phyloP scores from a whole-genome alignment of 345 rosid genomes.

The Lepidium africanum region DNA sequence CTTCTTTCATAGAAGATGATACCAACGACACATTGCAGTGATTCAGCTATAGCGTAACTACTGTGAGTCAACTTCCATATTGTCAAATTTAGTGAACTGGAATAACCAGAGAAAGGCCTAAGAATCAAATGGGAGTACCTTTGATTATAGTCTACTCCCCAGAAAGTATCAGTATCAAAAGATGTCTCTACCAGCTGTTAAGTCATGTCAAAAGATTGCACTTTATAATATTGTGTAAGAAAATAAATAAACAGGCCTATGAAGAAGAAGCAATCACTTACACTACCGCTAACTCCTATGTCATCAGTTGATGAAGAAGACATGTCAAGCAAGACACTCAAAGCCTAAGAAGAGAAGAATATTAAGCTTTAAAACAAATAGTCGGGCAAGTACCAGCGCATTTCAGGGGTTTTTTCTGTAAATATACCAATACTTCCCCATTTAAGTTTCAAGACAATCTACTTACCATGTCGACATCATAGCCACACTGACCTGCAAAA shows the following conservation, averaged over 20 bases:
- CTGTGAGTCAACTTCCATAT: not conserved
- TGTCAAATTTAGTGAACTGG: not conserved
- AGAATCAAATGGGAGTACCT: conserved; percentile 39
- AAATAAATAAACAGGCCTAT: not conserved
- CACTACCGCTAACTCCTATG: conserved; percentile 39
- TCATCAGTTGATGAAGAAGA: conserved; percentile 46
- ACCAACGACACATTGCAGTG: not conserved
- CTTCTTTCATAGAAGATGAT: not conserved
- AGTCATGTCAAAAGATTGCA: conserved; percentile 8
- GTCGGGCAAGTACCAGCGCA: conserved; percentile 22
- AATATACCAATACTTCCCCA: conserved; percentile 20
- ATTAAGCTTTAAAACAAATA: not conserved
- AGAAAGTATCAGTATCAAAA: conserved; percentile 49
- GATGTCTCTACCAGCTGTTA: conserved; percentile 48
- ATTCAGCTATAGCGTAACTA: not conserved
- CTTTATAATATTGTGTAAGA: not conserved
- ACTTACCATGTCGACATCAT: conserved; percentile 69
- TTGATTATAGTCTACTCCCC: conserved; percentile 41
- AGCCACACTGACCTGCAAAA: conserved; percentile 76
- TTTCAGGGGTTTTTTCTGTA: conserved; percentile 4
- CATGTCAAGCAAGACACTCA: conserved; percentile 63
- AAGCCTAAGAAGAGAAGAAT: conserved; percentile 49
- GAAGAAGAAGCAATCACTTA: conserved; percentile 32
- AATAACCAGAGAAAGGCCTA: conserved; percentile 1
- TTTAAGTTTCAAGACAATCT: conserved; percentile 5